Conservation (phyloP, 805 yeast genomes). For the Yarrowia sp. region DNA sequence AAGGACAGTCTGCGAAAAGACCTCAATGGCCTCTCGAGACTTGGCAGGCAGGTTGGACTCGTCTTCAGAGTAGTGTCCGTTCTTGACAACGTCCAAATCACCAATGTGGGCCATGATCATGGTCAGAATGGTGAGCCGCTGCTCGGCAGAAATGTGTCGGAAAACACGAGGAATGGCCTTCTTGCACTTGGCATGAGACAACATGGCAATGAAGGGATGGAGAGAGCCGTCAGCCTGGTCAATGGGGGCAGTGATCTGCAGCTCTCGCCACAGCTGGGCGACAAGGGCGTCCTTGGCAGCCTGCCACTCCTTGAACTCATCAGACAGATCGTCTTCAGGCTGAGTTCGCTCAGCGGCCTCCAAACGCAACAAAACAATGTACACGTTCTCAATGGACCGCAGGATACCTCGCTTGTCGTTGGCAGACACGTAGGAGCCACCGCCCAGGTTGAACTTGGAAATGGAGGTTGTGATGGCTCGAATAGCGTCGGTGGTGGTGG, state of each 20-base stretch:
- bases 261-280: constrained; percentile 66
- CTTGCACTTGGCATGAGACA: constrained; percentile 82
- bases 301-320: constrained; percentile 39
- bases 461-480: constrained; percentile 39
- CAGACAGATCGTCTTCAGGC: constrained; percentile 40
- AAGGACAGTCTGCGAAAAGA: constrained; percentile 75
- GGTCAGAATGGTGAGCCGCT: constrained; percentile 72
- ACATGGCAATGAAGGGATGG: constrained; percentile 78
- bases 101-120: constrained; percentile 77
- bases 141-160: constrained; percentile 74
- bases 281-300: constrained; percentile 36
- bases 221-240: constrained; percentile 51
- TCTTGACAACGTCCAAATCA: constrained; percentile 69
- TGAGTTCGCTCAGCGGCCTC: constrained; percentile 71
- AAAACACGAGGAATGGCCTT: constrained; percentile 85
- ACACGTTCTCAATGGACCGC: constrained; percentile 72
- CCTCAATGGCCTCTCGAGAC: constrained; percentile 60
- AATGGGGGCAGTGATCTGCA: constrained; percentile 62
- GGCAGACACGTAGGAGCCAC: constrained; percentile 30
- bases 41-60: constrained; percentile 48
- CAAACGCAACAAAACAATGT: constrained; percentile 68
- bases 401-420: constrained; percentile 50
- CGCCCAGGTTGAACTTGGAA: constrained; percentile 29
- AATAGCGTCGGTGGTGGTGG: constrained; percentile 23
- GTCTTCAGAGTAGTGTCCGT: constrained; percentile 64